Evolutionary conservation across 148 eudicot species (phyloP).

Genomic region (Hydrangea macrophylla): DNA sequence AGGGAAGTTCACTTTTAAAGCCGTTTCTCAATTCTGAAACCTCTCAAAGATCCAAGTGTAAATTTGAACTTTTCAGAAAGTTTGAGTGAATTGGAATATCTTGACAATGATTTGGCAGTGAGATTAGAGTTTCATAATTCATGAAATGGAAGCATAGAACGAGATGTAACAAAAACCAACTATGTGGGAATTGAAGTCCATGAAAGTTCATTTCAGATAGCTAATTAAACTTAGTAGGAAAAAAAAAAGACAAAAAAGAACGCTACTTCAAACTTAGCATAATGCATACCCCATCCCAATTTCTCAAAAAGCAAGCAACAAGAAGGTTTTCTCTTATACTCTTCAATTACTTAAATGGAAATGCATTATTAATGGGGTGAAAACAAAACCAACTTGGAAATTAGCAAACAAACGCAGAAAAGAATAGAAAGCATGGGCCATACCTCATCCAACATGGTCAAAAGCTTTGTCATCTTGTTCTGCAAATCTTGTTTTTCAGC

Average conservation of each 20-base stretch:
- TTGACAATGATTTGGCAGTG: background rate
- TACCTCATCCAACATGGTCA: constrained; percentile 70
- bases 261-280: too few species aligned
- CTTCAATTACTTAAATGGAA: background rate
- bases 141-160: background rate
- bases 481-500: constrained; percentile 52
- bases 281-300: background rate
- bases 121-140: background rate
- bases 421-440: background rate
- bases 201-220: background rate
- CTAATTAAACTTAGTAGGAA: background rate
- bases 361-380: background rate
- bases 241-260: too few species aligned
- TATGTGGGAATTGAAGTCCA: background rate
- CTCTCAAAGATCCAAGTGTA: background rate
- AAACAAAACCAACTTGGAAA: background rate
- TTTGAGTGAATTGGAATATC: background rate
- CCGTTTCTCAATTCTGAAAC: background rate
- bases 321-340: background rate
- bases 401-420: background rate
- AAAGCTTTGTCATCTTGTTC: constrained; percentile 43
- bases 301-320: background rate
- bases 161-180: background rate
- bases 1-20: background rate
- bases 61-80: background rate